Base-by-base conservation (phyloP, 345 rosid species). In the Salix dunnii region DNA sequence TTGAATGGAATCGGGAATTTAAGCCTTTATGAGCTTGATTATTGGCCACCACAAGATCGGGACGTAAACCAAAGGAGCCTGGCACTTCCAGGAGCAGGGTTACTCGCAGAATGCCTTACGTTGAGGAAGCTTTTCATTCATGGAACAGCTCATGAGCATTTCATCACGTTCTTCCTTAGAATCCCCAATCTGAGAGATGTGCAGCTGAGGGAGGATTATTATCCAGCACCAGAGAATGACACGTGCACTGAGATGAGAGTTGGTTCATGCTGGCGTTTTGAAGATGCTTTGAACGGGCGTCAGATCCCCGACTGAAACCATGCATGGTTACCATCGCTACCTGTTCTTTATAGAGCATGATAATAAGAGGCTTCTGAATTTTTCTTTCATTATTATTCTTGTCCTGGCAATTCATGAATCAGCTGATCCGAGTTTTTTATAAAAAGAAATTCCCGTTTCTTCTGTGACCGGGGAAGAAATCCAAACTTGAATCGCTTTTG, bases 21-120 rank as follows among this genome's bases (percentile, higher is more conserved):
- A 83, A 84, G 70, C 81, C 90, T 94, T 5, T 85, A 16, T 4
- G 94, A 91, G 75, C 91, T 94, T 0, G 92, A 96, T 75, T 94
- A 96, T 62, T 94, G 97, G 96, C 98, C 97, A 2, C 97, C 99
- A 0, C 97, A 89, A 18, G 99, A 96, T 71, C 81, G 91, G 81
- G 97, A 90, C 2, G 97, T 92, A 33, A 91, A 92, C 77, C 99
- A 88, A 55, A 87, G 99, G 82, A 90, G 94, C 71, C 83, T 94
- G 23, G 85, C 96, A 0, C 90, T 92, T 23, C 92, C 94, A 0
- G 93, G 88, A 9, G 97, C 88, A 5, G 98, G 88, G 9, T 75
- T 96, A 78, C 90, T 94, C 4, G 85, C 84, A 7, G 86, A 88
- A 33, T 91, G 97, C 51, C 71, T 64, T 11, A 70, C 87, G 0